Conservation (phyloP, 257 asterid genomes). For the Coffea eugenioides region DNA sequence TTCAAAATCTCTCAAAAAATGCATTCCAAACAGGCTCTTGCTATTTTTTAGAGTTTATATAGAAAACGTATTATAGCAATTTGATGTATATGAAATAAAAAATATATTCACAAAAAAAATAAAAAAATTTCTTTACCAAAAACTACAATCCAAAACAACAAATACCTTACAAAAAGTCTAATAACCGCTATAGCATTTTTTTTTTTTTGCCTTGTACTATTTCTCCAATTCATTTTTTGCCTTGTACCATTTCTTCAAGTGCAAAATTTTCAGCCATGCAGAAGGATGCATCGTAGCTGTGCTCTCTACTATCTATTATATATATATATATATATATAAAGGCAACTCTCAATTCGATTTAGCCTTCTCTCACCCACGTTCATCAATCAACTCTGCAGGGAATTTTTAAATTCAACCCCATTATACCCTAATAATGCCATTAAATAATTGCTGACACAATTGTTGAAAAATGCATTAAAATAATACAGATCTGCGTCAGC, state of each 20-base stretch:
- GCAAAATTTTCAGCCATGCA: no score
- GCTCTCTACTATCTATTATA: no score
- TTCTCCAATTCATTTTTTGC: not conserved
- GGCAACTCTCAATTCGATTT: no score
- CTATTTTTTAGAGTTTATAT: no score
- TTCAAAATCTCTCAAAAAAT: no score
- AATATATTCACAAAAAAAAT: not conserved
- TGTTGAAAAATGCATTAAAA: constrained; percentile 3
- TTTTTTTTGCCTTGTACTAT: not conserved
- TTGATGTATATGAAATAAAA: no score
- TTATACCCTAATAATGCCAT: constrained; percentile 3
- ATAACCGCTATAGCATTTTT: not conserved
- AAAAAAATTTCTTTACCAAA: no score
- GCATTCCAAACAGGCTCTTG: no score
- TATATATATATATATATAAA: no score
- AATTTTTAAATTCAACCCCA: not conserved
- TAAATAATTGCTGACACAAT: constrained; percentile 13
- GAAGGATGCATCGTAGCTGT: no score
- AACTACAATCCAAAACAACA: not conserved
- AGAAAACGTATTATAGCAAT: no score
- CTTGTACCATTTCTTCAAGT: no score
- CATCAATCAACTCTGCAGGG: constrained; percentile 6
- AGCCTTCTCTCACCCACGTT: constrained; percentile 9
- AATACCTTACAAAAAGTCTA: not conserved
- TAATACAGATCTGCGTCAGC: constrained; percentile 17